Evolutionary conservation across 768 basidiomycete species (phyloP).

Genomic region (Boletus edulis): DNA sequence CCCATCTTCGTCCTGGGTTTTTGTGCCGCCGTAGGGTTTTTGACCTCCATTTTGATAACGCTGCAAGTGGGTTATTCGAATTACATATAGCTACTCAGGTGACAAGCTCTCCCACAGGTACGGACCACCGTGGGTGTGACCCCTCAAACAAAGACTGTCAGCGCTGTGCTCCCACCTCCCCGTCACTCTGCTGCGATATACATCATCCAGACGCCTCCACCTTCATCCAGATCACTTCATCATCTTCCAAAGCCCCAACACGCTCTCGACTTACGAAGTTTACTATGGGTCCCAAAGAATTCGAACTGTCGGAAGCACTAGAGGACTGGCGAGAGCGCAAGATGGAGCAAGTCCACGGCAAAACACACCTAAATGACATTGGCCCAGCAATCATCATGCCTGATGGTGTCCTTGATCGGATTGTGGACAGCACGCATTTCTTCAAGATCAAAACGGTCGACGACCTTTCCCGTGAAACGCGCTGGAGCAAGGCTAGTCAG

Average conservation of each 20-base stretch:
- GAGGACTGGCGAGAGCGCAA: background rate
- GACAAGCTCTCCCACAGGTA: background rate
- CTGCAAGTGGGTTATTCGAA: background rate
- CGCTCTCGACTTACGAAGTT: background rate
- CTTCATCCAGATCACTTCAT: too few species aligned
- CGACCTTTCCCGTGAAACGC: background rate
- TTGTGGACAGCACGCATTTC: background rate
- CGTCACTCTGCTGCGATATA: background rate
- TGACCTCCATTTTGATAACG: background rate
- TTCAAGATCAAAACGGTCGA: background rate
- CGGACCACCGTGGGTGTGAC: background rate
- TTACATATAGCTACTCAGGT: background rate
- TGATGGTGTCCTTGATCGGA: background rate
- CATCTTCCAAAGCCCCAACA: background rate
- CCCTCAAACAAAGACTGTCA: background rate
- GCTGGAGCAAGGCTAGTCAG: background rate
- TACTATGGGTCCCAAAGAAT: too few species aligned
- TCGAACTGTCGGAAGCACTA: background rate
- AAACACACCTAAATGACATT: background rate
- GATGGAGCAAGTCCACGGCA: background rate
- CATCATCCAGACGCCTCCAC: background rate
- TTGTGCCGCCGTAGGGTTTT: background rate
- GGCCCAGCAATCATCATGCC: background rate
- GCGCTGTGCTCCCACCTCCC: background rate
- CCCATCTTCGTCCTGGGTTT: background rate